Conservation (phyloP, 2,329 filamentous ascomycete species). For the Pseudopyricularia javanii region DNA sequence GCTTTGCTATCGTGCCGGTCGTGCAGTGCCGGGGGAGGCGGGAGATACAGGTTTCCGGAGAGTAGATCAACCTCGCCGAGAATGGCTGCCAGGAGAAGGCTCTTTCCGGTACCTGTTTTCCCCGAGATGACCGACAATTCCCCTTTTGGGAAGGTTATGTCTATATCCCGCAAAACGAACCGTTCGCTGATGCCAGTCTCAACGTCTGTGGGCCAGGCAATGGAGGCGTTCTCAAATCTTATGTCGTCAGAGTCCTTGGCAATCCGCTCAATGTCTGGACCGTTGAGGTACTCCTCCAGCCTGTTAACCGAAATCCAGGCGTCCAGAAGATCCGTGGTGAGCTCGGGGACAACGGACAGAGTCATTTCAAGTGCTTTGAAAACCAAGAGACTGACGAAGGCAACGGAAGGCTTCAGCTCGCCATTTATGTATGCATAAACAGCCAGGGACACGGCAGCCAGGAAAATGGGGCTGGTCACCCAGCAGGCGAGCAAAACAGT, state of each 20-base stretch:
- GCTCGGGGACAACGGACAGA: slow-evolving; percentile 58
- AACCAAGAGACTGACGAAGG: slow-evolving; percentile 66
- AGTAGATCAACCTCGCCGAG: slow-evolving; percentile 65
- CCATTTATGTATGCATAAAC: slow-evolving; percentile 55
- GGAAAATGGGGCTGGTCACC: slow-evolving; percentile 61
- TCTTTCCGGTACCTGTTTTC: slow-evolving; percentile 69
- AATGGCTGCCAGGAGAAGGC: slow-evolving; percentile 59
- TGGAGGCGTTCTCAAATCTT: slow-evolving; percentile 52
- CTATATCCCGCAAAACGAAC: slow-evolving; percentile 54
- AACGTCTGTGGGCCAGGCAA: slow-evolving; percentile 64
- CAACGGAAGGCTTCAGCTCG: slow-evolving; percentile 55
- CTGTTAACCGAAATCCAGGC: slow-evolving; percentile 60
- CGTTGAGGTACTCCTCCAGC: slow-evolving; percentile 58
- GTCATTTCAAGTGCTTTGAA: slow-evolving; percentile 64
- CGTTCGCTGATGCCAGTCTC: slow-evolving; percentile 42
- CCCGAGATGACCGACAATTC: slow-evolving; percentile 66
- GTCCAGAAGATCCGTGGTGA: slow-evolving; percentile 59
- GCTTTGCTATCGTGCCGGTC: slow-evolving; percentile 52
- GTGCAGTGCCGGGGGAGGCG: slow-evolving; percentile 31
- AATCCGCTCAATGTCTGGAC: slow-evolving; percentile 48
- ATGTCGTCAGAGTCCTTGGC: slow-evolving; percentile 46
- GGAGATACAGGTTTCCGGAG: slow-evolving; percentile 45
- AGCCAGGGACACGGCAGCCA: slow-evolving; percentile 59
- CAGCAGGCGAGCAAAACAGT: slow-evolving; percentile 53
- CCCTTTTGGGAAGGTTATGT: slow-evolving; percentile 52